These are phyloP conservation scores for Pythium guiyangense DNA, from an alignment of 352 stramenopile genomes.

Conservation along the genomic window DNA sequence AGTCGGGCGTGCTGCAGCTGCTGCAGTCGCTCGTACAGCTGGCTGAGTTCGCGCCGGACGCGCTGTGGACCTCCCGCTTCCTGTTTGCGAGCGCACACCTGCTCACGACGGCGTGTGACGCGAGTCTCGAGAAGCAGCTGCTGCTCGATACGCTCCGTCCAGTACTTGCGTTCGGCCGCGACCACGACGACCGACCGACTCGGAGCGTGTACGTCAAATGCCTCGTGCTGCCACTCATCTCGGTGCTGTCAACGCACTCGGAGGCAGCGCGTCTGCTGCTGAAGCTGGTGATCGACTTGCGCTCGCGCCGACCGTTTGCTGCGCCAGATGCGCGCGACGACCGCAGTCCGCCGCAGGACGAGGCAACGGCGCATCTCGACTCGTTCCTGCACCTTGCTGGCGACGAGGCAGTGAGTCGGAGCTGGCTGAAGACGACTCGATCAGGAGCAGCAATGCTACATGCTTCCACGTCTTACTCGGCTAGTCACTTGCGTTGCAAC, in stretches of 20 bases:
- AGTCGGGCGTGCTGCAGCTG: too few relatives aligned
- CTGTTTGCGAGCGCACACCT: slow-evolving; percentile 34
- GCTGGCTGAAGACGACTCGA: slow-evolving; percentile 24
- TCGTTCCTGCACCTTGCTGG: slow-evolving; percentile 30
- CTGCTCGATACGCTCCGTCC: slow-evolving; percentile 11
- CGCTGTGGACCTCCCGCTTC: slow-evolving; percentile 32
- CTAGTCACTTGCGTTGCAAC: too few relatives aligned
- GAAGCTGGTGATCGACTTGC: slow-evolving; percentile 10
- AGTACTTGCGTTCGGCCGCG: slow-evolving; percentile 21
- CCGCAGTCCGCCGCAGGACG: neutral
- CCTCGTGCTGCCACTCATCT: slow-evolving; percentile 50
- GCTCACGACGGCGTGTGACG: slow-evolving; percentile 22
- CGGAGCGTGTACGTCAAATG: slow-evolving; percentile 52
- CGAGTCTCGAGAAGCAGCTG: slow-evolving; percentile 31
- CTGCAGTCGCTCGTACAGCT: slow-evolving; percentile 16
- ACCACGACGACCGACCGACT: neutral
- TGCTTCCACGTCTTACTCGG: too few relatives aligned
- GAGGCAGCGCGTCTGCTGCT: slow-evolving; percentile 27
- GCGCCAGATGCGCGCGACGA: neutral
- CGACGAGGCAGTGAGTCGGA: slow-evolving; percentile 12
- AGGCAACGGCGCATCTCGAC: slow-evolving; percentile 19
- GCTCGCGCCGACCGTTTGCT: slow-evolving; percentile 11
- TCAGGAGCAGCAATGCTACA: too few relatives aligned
- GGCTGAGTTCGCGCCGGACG: slow-evolving; percentile 14
- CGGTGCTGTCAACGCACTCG: slow-evolving; percentile 30